phyloP scores from a whole-genome alignment of 1,139 yeast species.

The Candida sanyaensis region DNA sequence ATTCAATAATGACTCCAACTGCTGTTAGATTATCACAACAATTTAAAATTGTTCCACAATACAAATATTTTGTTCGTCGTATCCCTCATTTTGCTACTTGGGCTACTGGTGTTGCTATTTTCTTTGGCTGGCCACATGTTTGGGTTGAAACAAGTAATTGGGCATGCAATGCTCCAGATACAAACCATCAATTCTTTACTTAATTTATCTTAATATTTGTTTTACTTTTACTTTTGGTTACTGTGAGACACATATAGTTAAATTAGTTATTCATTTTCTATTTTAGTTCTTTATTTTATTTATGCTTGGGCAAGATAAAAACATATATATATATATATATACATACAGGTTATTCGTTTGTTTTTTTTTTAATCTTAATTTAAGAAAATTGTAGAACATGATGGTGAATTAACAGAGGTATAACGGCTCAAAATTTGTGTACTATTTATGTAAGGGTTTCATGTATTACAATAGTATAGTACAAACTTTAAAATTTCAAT shows the following conservation, averaged over 20 bases:
- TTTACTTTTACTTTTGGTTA: too few species aligned
- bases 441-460: too few species aligned
- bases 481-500: too few species aligned
- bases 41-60: conserved; percentile 20
- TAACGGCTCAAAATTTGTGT: too few species aligned
- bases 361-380: not conserved
- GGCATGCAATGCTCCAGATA: conserved; percentile 27
- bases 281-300: not conserved
- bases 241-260: not conserved
- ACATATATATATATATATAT: not conserved
- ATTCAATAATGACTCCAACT: conserved; percentile 13
- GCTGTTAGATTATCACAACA: conserved; percentile 10
- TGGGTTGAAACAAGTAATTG: conserved; percentile 26
- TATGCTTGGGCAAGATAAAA: too few species aligned
- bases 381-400: too few species aligned
- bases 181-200: conserved; percentile 14
- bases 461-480: too few species aligned
- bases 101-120: conserved; percentile 31
- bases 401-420: too few species aligned
- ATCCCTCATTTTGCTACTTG: conserved; percentile 33
- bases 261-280: not conserved
- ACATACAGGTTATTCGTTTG: not conserved
- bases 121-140: conserved; percentile 43
- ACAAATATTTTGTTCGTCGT: conserved; percentile 30
- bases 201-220: not conserved